A percentile compares a stretch with the other conserved stretches of the same genome.
These are phyloP conservation scores for Globisporangium cylindrosporum DNA, from an alignment of 352 stramenopile genomes.

Conservation along the genomic window DNA sequence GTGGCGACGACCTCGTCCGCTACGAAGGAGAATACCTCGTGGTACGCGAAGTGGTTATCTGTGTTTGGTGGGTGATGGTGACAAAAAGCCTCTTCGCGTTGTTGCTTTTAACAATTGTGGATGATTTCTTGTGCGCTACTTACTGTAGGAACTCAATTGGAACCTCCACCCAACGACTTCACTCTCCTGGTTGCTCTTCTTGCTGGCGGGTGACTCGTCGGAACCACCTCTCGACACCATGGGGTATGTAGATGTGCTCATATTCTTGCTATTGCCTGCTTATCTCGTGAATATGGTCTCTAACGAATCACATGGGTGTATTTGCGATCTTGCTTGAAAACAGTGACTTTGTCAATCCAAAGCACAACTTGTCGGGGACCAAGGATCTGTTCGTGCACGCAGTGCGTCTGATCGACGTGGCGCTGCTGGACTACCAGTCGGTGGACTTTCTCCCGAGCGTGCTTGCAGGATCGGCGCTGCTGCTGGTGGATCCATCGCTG, in stretches of 20 bases:
- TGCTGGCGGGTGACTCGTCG: conserved; percentile 61
- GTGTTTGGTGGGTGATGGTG: conserved; percentile 1
- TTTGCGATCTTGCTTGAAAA: background rate
- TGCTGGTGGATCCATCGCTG: conserved; percentile 63
- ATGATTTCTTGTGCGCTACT: conserved; percentile 13
- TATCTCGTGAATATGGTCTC: background rate
- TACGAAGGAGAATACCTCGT: conserved; percentile 60
- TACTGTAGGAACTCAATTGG: conserved; percentile 70
- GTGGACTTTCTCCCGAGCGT: conserved; percentile 77
- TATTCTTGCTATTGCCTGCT: background rate
- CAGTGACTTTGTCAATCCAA: conserved; percentile 66
- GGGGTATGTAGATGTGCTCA: conserved; percentile 28
- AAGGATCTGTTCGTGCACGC: conserved; percentile 73
- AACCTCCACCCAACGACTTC: conserved; percentile 75
- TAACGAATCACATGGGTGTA: conserved; percentile 5
- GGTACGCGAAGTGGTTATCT: conserved; percentile 30
- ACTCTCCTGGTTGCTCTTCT: conserved; percentile 75
- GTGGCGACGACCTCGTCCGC: conserved; percentile 50
- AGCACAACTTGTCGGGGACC: conserved; percentile 52
- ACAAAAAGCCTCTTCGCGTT: background rate
- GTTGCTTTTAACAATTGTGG: conserved; percentile 17
- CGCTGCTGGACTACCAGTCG: conserved; percentile 74
- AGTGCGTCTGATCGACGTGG: conserved; percentile 68
- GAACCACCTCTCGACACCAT: conserved; percentile 71
- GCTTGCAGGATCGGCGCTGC: conserved; percentile 63